Conservation (phyloP, 2,329 filamentous ascomycete genomes). For the Cladosporium cucumerinum region DNA sequence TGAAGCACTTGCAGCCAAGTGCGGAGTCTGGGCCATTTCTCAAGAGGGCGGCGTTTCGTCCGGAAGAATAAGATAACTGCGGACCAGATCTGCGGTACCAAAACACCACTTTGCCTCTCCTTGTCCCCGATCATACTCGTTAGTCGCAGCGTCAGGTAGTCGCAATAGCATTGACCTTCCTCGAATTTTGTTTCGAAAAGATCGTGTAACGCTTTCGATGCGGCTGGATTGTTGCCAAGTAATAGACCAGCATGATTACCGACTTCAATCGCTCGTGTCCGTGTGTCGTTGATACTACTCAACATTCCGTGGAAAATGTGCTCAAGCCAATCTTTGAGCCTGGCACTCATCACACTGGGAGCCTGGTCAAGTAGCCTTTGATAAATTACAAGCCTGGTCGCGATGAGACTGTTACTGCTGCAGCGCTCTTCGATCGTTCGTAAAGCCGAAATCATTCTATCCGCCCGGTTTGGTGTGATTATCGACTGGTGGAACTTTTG, state of each 20-base stretch:
- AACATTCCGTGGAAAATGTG: slow-evolving; percentile 80
- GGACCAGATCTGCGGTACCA: slow-evolving; percentile 87
- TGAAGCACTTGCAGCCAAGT: slow-evolving; percentile 78
- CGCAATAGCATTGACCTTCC: slow-evolving; percentile 61
- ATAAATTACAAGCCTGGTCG: slow-evolving; percentile 75
- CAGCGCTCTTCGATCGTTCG: slow-evolving; percentile 70
- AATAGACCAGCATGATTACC: slow-evolving; percentile 67
- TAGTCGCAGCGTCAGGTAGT: slow-evolving; percentile 66
- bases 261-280: slow-evolving; percentile 68
- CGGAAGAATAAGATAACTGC: slow-evolving; percentile 75
- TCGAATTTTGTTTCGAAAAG: slow-evolving; percentile 53
- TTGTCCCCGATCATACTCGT: slow-evolving; percentile 61
- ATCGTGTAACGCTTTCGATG: slow-evolving; percentile 65
- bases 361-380: slow-evolving; percentile 71
- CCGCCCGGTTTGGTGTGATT: slow-evolving; percentile 68
- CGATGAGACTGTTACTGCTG: slow-evolving; percentile 75
- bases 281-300: slow-evolving; percentile 72
- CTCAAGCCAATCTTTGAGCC: slow-evolving; percentile 72
- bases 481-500: slow-evolving; percentile 75
- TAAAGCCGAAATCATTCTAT: slow-evolving; percentile 66
- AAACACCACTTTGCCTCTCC: slow-evolving; percentile 51
- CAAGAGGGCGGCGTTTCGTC: slow-evolving; percentile 54
- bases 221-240: slow-evolving; percentile 65
- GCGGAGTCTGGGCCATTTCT: slow-evolving; percentile 66
- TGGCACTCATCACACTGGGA: slow-evolving; percentile 64